Evolutionary conservation across 768 basidiomycete genomes (phyloP).

Genomic region (Calocera viscosa): DNA sequence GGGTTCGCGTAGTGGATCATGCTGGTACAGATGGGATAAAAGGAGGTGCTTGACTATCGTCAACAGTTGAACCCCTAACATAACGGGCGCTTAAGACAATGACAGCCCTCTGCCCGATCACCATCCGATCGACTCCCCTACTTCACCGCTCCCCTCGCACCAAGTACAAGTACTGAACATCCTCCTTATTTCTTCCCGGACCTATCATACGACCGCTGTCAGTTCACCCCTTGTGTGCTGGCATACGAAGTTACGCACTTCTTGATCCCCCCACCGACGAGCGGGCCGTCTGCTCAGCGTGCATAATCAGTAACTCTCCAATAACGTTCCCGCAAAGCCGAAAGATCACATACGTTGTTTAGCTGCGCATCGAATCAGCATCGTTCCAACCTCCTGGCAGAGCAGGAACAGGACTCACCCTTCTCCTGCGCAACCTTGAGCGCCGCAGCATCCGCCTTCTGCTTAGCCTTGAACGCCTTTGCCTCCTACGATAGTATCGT

Average conservation of each 20-base stretch:
- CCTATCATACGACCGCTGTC: not conserved
- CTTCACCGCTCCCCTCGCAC: no score
- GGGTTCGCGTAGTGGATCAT: no score
- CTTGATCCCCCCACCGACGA: constrained; percentile 64
- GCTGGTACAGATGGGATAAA: no score
- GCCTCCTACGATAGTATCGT: constrained; percentile 54
- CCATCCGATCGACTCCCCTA: no score
- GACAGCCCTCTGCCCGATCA: no score
- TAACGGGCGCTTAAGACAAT: no score
- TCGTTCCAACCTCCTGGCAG: not conserved
- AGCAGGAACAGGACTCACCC: constrained; percentile 35
- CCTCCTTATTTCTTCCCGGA: constrained; percentile 1
- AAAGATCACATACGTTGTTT: not conserved
- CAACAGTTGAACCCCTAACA: no score
- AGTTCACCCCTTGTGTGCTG: not conserved
- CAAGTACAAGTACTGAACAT: no score
- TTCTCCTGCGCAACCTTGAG: constrained; percentile 60
- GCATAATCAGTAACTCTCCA: not conserved
- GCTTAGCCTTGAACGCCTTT: constrained; percentile 57
- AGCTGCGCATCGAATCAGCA: not conserved
- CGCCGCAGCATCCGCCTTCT: constrained; percentile 62
- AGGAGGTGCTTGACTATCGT: no score
- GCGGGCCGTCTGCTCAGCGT: constrained; percentile 43
- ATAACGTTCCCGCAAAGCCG: not conserved
- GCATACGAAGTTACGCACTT: constrained; percentile 50